These are phyloP conservation scores for Linnemannia exigua DNA, from an alignment of 192 early-diverging fungal species.

Conservation along the genomic window DNA sequence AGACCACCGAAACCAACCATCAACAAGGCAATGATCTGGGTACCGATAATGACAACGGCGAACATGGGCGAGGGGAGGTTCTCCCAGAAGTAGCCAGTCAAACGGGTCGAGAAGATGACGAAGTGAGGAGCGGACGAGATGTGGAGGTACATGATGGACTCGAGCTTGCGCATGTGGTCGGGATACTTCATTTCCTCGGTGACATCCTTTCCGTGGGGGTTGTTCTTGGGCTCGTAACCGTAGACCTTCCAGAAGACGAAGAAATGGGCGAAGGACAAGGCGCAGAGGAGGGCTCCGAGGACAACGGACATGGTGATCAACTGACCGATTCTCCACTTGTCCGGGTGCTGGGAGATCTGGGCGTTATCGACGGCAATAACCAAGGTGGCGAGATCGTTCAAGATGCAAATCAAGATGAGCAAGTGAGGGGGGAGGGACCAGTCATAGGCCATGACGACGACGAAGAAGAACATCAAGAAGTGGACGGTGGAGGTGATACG, in stretches of 20 bases:
- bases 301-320: constrained; percentile 85
- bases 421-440: constrained; percentile 82
- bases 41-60: constrained; percentile 78
- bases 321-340: constrained; percentile 97
- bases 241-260: constrained; percentile 82
- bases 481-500: constrained; percentile 94
- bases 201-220: neutral
- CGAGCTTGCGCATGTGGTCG: constrained; percentile 58
- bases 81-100: constrained; percentile 84
- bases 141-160: constrained; percentile 90
- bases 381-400: constrained; percentile 86
- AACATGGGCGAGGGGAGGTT: constrained; percentile 81
- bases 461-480: constrained; percentile 95
- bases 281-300: constrained; percentile 80
- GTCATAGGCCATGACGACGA: constrained; percentile 80
- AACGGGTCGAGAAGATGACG: constrained; percentile 88
- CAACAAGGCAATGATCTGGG: constrained; percentile 87
- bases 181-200: constrained; percentile 15
- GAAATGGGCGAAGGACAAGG: constrained; percentile 85
- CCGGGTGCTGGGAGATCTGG: constrained; percentile 82
- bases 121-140: constrained; percentile 88
- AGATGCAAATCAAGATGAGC: constrained; percentile 86
- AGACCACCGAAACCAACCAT: constrained; percentile 76
- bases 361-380: constrained; percentile 93
- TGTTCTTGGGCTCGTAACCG: constrained; percentile 61